Conservation (phyloP, 23 red algal genomes). For the Gracilariopsis chorda region DNA sequence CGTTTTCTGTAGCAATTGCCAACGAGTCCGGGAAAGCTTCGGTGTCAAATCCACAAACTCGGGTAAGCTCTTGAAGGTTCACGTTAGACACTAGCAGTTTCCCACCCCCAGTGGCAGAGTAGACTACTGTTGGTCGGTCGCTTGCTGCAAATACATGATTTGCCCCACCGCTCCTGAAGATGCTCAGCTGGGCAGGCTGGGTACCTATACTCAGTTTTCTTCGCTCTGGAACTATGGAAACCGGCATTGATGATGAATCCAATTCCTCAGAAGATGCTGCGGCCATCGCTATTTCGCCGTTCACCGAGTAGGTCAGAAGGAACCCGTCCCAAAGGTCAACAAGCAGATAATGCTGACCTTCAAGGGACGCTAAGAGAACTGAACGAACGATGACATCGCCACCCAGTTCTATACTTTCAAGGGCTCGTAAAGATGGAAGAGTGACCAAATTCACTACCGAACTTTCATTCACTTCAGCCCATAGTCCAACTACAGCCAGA, state of each 20-base stretch:
- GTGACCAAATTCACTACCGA: conserved; percentile 70
- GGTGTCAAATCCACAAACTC: conserved; percentile 86
- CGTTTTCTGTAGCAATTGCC: conserved; percentile 79
- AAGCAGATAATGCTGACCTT: conserved; percentile 73
- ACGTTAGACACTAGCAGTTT: conserved; percentile 88
- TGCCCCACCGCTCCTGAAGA: conserved; percentile 65
- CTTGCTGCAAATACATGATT: conserved; percentile 92
- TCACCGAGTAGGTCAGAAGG: conserved; percentile 61
- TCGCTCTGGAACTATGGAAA: conserved; percentile 48
- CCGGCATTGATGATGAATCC: not conserved
- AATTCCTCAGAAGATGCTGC: conserved; percentile 4
- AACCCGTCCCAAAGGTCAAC: conserved; percentile 72
- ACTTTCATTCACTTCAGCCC: conserved; percentile 72
- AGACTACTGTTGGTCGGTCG: conserved; percentile 92
- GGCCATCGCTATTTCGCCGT: conserved; percentile 17
- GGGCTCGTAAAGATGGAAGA: conserved; percentile 53
- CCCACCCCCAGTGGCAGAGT: conserved; percentile 64
- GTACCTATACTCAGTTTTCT: conserved; percentile 82
- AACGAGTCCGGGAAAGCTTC: conserved; percentile 89
- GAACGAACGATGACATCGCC: conserved; percentile 79
- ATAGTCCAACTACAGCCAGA: conserved; percentile 79
- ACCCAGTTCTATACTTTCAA: conserved; percentile 63
- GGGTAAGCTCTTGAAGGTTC: conserved; percentile 89
- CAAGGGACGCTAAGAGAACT: conserved; percentile 71
- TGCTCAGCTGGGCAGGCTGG: conserved; percentile 80